Evolutionary conservation across 768 basidiomycete genomes (phyloP).

Genomic region (Auriscalpium vulgare): DNA sequence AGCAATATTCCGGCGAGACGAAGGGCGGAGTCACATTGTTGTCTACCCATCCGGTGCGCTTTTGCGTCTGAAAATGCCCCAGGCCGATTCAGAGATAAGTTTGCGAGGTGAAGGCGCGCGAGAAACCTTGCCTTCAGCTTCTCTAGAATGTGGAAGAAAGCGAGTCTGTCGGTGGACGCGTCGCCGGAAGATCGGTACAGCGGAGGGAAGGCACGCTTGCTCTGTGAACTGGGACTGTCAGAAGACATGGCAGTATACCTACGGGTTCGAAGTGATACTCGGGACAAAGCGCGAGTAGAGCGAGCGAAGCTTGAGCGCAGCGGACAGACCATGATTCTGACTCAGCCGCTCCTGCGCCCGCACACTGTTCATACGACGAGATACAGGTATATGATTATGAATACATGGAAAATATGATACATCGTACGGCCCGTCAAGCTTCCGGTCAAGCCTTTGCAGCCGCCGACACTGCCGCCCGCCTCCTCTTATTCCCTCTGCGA

Average conservation of each 20-base stretch:
- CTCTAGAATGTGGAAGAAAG: constrained; percentile 87
- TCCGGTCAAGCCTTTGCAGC: constrained; percentile 14
- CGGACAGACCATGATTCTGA: too few relatives aligned
- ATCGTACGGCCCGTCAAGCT: background rate
- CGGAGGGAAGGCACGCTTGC: constrained; percentile 47
- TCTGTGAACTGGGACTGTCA: background rate
- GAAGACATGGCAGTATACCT: background rate
- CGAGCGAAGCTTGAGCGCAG: too few relatives aligned
- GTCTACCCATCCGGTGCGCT: constrained; percentile 92
- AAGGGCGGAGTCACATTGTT: constrained; percentile 44
- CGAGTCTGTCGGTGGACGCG: constrained; percentile 58
- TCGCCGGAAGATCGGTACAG: constrained; percentile 50
- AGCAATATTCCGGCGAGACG: too few relatives aligned
- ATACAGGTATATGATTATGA: too few relatives aligned
- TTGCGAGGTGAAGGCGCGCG: too few relatives aligned
- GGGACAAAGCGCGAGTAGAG: too few relatives aligned
- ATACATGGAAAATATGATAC: background rate
- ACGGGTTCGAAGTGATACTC: too few relatives aligned
- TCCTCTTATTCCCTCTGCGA: constrained; percentile 61
- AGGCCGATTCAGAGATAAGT: background rate
- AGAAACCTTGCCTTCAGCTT: constrained; percentile 55
- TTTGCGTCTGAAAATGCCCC: constrained; percentile 63
- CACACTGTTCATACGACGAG: too few relatives aligned
- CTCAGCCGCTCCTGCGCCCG: too few relatives aligned
- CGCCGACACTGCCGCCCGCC: constrained; percentile 31